Evolutionary conservation across 2,329 filamentous ascomycete species (phyloP).

Genomic region (Penicillium sp.): DNA sequence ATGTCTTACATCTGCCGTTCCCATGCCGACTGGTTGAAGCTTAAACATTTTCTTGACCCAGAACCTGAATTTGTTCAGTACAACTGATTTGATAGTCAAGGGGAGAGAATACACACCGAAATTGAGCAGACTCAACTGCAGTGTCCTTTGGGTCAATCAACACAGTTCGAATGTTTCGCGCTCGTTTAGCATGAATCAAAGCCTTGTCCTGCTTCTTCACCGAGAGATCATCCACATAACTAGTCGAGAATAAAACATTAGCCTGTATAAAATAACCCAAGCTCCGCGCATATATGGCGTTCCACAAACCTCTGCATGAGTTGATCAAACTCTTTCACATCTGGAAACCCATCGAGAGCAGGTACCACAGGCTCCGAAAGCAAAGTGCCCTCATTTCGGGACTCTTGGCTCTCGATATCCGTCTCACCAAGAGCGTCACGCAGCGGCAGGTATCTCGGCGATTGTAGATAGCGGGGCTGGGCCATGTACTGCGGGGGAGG

Average conservation of each 20-base stretch:
- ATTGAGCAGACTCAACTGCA: constrained; percentile 58
- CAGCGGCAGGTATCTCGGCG: constrained; percentile 42
- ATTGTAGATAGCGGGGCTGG: constrained; percentile 41
- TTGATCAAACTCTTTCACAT: constrained; percentile 54
- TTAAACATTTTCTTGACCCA: constrained; percentile 63
- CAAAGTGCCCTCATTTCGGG: constrained; percentile 51
- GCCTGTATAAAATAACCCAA: neutral
- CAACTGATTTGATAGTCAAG: neutral
- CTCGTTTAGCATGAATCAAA: constrained; percentile 56
- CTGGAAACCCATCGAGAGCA: constrained; percentile 52
- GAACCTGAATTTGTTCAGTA: constrained; percentile 44
- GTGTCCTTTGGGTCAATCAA: constrained; percentile 58
- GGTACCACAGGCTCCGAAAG: constrained; percentile 53
- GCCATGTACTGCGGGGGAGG: constrained; percentile 40
- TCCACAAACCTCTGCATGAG: constrained; percentile 51
- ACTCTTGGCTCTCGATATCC: constrained; percentile 54
- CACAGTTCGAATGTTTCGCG: constrained; percentile 55
- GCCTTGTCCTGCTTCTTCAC: constrained; percentile 60
- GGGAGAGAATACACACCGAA: constrained; percentile 45
- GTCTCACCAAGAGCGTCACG: constrained; percentile 45
- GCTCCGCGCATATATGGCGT: no score
- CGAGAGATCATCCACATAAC: constrained; percentile 57
- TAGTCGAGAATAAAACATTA: constrained; percentile 27
- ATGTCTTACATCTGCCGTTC: constrained; percentile 45
- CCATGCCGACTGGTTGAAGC: constrained; percentile 49